These are phyloP conservation scores for Uromyces viciae-fabae DNA, from an alignment of 1,284 basidiomycete genomes.

Conservation along the genomic window DNA sequence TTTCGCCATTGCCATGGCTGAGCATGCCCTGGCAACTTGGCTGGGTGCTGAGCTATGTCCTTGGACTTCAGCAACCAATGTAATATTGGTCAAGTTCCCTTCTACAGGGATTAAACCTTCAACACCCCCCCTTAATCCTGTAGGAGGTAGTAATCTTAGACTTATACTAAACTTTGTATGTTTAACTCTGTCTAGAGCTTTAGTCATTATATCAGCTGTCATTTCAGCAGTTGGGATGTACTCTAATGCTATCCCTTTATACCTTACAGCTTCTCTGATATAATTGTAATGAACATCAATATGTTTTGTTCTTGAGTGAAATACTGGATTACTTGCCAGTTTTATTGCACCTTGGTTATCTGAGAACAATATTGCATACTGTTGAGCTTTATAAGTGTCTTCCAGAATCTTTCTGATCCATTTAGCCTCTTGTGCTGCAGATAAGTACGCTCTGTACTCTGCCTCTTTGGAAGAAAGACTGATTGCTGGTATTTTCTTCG, in stretches of 20 bases:
- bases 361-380: not conserved
- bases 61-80: too few species aligned
- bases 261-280: constrained; percentile 20
- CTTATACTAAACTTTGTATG: constrained; percentile 21
- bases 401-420: constrained; percentile 20
- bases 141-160: constrained; percentile 3
- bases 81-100: too few species aligned
- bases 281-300: constrained; percentile 1
- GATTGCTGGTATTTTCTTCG: constrained; percentile 22
- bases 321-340: constrained; percentile 12
- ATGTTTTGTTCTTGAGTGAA: constrained; percentile 27
- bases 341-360: constrained; percentile 15
- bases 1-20: too few species aligned
- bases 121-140: constrained; percentile 29
- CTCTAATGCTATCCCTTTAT: constrained; percentile 16
- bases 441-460: constrained; percentile 20
- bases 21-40: too few species aligned
- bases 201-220: constrained; percentile 32
- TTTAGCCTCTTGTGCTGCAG: constrained; percentile 17
- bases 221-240: constrained; percentile 23
- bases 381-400: not conserved
- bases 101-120: constrained; percentile 23
- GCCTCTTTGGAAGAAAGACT: constrained; percentile 26
- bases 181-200: constrained; percentile 37
- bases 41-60: too few species aligned